Evolutionary conservation across 2,329 filamentous ascomycete species (phyloP).

Genomic region (Thermoascus crustaceus): DNA sequence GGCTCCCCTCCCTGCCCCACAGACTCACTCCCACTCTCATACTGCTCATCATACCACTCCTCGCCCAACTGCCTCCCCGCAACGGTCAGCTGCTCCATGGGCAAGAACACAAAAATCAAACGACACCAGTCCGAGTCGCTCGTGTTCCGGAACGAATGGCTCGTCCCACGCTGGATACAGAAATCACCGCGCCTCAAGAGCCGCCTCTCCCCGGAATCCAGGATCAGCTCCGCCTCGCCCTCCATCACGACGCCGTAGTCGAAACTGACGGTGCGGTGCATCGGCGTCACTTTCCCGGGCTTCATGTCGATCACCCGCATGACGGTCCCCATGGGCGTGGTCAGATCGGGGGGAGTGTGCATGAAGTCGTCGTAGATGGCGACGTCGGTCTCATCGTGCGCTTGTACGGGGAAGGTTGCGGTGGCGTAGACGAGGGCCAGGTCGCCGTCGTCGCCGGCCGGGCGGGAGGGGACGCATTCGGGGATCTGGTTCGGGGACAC

Average conservation of each 20-base stretch:
- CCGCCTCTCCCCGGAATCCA: slow-evolving; percentile 28
- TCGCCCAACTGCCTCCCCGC: slow-evolving; percentile 49
- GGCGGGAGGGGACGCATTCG: slow-evolving; percentile 22
- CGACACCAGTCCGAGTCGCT: slow-evolving; percentile 21
- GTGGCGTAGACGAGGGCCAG: slow-evolving; percentile 24
- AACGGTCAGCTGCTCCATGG: slow-evolving; percentile 24
- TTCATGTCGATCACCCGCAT: slow-evolving; percentile 27
- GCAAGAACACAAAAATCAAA: slow-evolving; percentile 25
- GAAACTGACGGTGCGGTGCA: slow-evolving; percentile 31
- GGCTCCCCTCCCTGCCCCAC: slow-evolving; percentile 23
- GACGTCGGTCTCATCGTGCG: slow-evolving; percentile 26
- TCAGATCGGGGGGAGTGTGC: slow-evolving; percentile 25
- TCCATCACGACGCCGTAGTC: slow-evolving; percentile 33
- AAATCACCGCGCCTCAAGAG: slow-evolving; percentile 28
- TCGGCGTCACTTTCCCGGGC: slow-evolving; percentile 24
- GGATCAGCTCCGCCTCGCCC: slow-evolving; percentile 27
- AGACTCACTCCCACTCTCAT: slow-evolving; percentile 10
- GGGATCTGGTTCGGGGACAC: slow-evolving; percentile 25
- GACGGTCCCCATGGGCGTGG: slow-evolving; percentile 22
- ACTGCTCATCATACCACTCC: slow-evolving; percentile 21
- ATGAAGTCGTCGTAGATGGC: slow-evolving; percentile 25
- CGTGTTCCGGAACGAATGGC: slow-evolving; percentile 23
- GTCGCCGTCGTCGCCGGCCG: slow-evolving; percentile 22
- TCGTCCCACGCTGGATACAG: slow-evolving; percentile 24
- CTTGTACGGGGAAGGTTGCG: slow-evolving; percentile 17